Evolutionary conservation across 2,329 filamentous ascomycete genomes (phyloP), one percentile per base, ranked within the genome.

Genomic region (Clonostachys solani): DNA sequence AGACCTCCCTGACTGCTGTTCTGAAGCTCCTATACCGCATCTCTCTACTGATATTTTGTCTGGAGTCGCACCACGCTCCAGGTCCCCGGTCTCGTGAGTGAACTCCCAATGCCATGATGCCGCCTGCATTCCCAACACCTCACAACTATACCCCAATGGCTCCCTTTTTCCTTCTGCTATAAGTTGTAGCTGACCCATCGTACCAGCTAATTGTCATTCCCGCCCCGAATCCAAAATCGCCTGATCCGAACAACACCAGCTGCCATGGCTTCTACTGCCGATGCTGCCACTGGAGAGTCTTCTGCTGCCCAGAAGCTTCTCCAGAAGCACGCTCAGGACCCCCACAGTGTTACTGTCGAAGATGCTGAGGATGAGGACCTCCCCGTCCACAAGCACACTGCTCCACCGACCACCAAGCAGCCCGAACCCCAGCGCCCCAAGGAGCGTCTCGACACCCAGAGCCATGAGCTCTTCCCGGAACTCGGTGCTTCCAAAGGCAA

Each of bases 401-500:
- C 44, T 37, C 15, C 29, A 15, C 17, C 43, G 33, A 33, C 17
- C 16, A 36, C 34, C n/a, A 49, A 45, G 41, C 12, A 34, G 12
- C 15, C 67, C 33, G 67, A 70, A 40, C 47, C 59, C 45, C 23
- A 29, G 9, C 23, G 23, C 23, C 23, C 23, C 23, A 29, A 29
- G 23, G 23, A 29, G 23, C 23, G 23, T 29, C 72, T 96, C 51
- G 89, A 97, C 66, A 92, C 89, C 17, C 80, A 89, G 60, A 95
- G 89, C 16, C 88, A 95, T 62, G 92, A 97, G 68, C 75, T 89
- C 50, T 99, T 99, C 77, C 94, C 94, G n/a, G 85, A 92, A 57
- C 81, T 99, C 42, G 92, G 92, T 52, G 80, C 72, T 18, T 67
- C 76, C 48, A 83, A 83, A 66, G 74, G 83, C 46, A 92, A 91